phyloP scores from a whole-genome alignment of 306 rosid genomes.

The Oemleria cerasiformis region DNA sequence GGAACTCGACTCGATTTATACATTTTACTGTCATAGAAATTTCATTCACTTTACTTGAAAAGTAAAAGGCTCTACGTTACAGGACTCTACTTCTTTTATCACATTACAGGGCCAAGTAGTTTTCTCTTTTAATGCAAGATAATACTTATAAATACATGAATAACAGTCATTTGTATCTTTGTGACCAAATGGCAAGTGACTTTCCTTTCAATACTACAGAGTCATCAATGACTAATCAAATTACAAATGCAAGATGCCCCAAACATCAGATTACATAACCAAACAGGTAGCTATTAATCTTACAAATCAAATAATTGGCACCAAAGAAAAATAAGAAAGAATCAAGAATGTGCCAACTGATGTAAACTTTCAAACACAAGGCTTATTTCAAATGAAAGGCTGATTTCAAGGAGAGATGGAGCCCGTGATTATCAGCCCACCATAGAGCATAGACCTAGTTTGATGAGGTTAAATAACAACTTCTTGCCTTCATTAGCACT shows the following conservation, averaged over 20 bases:
- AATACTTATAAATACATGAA: neutral
- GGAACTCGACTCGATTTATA: too few species aligned
- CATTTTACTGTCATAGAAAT: too few species aligned
- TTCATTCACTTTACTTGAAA: too few species aligned
- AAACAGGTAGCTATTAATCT: slow-evolving; percentile 4
- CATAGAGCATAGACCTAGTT: neutral
- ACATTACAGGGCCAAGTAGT: neutral
- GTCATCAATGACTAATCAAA: too few species aligned
- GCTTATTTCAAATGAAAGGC: neutral
- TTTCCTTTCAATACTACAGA: too few species aligned
- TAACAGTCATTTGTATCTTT: neutral
- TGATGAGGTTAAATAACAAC: neutral
- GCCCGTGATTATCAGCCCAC: neutral
- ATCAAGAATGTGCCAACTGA: neutral
- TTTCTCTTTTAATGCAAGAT: neutral
- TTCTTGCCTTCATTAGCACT: neutral
- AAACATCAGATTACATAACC: neutral
- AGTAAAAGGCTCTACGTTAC: neutral
- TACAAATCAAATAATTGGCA: neutral
- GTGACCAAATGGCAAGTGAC: neutral
- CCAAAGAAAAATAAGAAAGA: neutral
- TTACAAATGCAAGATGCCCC: neutral
- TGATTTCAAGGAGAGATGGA: neutral
- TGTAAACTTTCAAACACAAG: neutral
- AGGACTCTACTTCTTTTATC: neutral